phyloP scores from a whole-genome alignment of 768 basidiomycete genomes.

The Goffeauzyma gilvescens region DNA sequence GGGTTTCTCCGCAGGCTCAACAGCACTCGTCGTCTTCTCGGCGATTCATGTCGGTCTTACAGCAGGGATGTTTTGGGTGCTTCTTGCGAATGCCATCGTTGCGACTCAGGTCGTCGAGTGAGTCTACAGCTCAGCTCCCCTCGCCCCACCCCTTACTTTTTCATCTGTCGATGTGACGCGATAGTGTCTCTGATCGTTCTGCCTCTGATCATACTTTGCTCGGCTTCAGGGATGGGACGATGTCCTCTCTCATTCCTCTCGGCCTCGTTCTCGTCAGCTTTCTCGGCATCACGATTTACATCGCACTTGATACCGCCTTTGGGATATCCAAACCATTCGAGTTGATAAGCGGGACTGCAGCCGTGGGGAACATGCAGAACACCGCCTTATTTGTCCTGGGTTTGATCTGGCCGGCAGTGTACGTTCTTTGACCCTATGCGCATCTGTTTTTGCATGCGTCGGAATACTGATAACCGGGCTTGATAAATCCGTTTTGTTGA shows the following conservation, averaged over 20 bases:
- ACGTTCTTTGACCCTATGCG: slow-evolving; percentile 27
- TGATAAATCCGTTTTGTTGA: neutral
- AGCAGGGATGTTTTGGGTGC: slow-evolving; percentile 50
- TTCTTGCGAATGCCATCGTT: slow-evolving; percentile 34
- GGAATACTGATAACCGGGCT: neutral
- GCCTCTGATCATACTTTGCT: neutral
- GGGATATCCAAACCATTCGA: slow-evolving; percentile 5
- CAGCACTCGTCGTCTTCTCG: slow-evolving; percentile 47
- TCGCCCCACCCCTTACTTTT: slow-evolving; percentile 4
- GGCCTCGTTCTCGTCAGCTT: slow-evolving; percentile 51
- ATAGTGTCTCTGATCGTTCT: no score
- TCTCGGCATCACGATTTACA: slow-evolving; percentile 58
- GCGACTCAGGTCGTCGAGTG: slow-evolving; percentile 66
- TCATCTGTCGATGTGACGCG: neutral
- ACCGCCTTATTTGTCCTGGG: slow-evolving; percentile 65
- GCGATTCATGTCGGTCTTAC: slow-evolving; percentile 65
- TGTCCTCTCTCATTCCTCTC: slow-evolving; percentile 37
- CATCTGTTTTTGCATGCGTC: neutral
- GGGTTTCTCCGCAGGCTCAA: no score
- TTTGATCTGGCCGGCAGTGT: slow-evolving; percentile 60
- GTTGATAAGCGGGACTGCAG: slow-evolving; percentile 42
- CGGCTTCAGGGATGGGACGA: slow-evolving; percentile 18
- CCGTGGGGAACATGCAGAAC: slow-evolving; percentile 42
- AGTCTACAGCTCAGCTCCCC: slow-evolving; percentile 41
- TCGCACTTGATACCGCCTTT: slow-evolving; percentile 50